phyloP scores from a whole-genome alignment of 352 stramenopile species.

The Phytopythium litorale region DNA sequence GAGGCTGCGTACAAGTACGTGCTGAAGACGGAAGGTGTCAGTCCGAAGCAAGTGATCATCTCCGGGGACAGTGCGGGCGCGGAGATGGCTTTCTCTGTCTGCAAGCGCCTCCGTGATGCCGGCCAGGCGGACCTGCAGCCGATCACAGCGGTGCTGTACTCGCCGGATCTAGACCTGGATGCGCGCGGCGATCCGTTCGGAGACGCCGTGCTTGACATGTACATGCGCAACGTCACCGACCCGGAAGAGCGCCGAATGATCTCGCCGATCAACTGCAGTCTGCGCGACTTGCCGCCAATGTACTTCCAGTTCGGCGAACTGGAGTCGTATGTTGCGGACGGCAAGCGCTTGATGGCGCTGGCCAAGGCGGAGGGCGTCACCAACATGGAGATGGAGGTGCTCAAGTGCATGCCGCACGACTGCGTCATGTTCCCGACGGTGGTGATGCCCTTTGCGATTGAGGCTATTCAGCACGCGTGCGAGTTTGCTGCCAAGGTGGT shows the following conservation, averaged over 20 bases:
- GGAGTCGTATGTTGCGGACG: conserved; percentile 9
- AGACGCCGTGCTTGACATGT: conserved; percentile 12
- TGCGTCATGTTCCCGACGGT: conserved; percentile 12
- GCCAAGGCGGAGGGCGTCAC: conserved; percentile 9
- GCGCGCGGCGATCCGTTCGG: conserved; percentile 10
- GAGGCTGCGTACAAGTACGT: conserved; percentile 36
- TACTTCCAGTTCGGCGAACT: conserved; percentile 11
- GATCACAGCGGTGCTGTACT: conserved; percentile 13
- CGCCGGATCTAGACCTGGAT: conserved; percentile 12
- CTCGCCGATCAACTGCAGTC: conserved; percentile 13
- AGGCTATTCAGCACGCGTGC: conserved; percentile 8
- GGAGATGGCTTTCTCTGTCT: conserved; percentile 27
- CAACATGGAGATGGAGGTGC: conserved; percentile 14
- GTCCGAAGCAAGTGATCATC: conserved; percentile 24
- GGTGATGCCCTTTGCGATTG: conserved; percentile 5
- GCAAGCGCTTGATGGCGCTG: conserved; percentile 8
- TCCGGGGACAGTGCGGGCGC: conserved; percentile 39
- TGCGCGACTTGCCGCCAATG: conserved; percentile 7
- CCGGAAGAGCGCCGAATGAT: conserved; percentile 9
- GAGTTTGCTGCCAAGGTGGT: conserved; percentile 9
- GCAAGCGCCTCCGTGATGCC: conserved; percentile 21
- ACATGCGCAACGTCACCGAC: conserved; percentile 6
- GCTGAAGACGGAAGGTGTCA: conserved; percentile 16
- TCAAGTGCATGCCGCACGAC: conserved; percentile 15
- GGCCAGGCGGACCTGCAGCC: conserved; percentile 9